Evolutionary conservation across 2,329 filamentous ascomycete genomes (phyloP).

Genomic region (Aspergillus amoenus): DNA sequence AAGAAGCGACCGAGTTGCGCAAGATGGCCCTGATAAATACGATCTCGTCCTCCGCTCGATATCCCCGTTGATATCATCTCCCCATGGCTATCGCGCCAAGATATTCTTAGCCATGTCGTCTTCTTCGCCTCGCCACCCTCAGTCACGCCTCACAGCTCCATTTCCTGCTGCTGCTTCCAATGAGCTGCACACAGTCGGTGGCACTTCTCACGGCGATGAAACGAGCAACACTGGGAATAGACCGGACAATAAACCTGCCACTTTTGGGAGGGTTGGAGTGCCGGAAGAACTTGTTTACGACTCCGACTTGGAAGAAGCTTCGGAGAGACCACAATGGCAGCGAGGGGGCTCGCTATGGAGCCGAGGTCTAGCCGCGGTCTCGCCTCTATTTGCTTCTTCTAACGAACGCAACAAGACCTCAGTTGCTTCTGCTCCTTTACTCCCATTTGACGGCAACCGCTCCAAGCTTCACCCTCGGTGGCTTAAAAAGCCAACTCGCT

Average conservation of each 20-base stretch:
- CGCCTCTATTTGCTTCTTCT: constrained; percentile 9
- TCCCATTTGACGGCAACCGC: constrained; percentile 3
- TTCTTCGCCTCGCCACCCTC: not conserved
- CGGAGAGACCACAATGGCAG: not conserved
- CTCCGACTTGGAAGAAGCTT: constrained; percentile 2
- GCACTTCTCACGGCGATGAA: constrained; percentile 2
- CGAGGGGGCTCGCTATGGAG: constrained; percentile 9
- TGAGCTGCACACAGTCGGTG: no score
- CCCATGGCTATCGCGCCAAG: constrained; percentile 1
- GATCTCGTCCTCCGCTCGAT: not conserved
- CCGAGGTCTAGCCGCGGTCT: constrained; percentile 11
- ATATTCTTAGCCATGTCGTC: constrained; percentile 7
- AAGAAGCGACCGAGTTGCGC: constrained; percentile 4
- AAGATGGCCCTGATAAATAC: constrained; percentile 4
- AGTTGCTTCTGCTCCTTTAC: constrained; percentile 13
- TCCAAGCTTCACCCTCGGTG: constrained; percentile 13
- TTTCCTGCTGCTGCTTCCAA: not conserved
- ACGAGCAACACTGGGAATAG: not conserved
- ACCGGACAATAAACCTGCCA: not conserved
- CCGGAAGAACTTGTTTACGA: not conserved
- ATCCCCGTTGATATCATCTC: not conserved
- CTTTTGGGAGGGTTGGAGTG: not conserved
- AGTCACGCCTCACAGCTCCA: not conserved
- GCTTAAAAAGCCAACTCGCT: constrained; percentile 16
- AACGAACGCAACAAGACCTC: not conserved